Evolutionary conservation across 2,329 filamentous ascomycete species (phyloP).

Genomic region (Calonectria hongkongensis): DNA sequence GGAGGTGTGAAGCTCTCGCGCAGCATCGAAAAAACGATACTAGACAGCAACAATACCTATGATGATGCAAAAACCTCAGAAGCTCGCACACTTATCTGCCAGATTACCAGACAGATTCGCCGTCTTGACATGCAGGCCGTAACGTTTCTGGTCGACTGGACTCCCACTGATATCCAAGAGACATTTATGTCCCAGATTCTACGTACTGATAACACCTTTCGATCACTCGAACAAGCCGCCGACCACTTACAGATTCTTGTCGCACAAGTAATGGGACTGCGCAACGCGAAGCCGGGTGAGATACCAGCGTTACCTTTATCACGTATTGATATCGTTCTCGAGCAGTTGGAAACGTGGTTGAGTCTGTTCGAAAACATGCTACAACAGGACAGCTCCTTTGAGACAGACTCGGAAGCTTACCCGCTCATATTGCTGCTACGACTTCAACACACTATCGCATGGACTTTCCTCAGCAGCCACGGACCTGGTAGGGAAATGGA

Average conservation of each 20-base stretch:
- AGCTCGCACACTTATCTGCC: constrained; percentile 50
- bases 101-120: constrained; percentile 59
- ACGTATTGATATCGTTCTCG: constrained; percentile 40
- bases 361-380: constrained; percentile 54
- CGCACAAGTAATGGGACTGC: constrained; percentile 56
- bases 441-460: constrained; percentile 56
- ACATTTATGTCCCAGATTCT: constrained; percentile 41
- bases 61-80: constrained; percentile 44
- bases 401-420: constrained; percentile 38
- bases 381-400: constrained; percentile 39
- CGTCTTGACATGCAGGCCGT: constrained; percentile 62
- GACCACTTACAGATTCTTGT: constrained; percentile 58
- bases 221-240: constrained; percentile 58
- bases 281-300: constrained; percentile 45
- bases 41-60: constrained; percentile 32
- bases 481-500: constrained; percentile 55
- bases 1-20: constrained; percentile 58
- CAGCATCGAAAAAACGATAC: constrained; percentile 45
- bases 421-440: constrained; percentile 55
- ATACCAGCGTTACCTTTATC: constrained; percentile 35
- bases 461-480: constrained; percentile 42
- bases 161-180: constrained; percentile 55
- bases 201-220: constrained; percentile 46
- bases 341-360: constrained; percentile 54
- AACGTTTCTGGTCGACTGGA: constrained; percentile 59